A percentile compares a stretch with the other conserved stretches of the same genome.
These are phyloP conservation scores for Ceratocystis albifundus DNA, from an alignment of 2,329 filamentous ascomycete genomes.

Conservation along the genomic window DNA sequence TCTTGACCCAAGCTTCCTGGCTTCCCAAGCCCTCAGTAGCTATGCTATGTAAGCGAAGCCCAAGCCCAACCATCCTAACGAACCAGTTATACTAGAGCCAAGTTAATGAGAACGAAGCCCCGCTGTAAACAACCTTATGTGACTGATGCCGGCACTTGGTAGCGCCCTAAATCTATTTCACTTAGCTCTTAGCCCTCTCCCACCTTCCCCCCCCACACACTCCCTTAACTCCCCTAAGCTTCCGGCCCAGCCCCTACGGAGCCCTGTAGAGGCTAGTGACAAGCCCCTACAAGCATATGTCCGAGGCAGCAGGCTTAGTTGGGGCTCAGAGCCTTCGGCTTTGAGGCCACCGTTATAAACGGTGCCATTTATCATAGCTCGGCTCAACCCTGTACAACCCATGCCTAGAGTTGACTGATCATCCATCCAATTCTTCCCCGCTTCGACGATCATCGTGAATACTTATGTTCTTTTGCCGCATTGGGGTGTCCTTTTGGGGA, in stretches of 20 bases:
- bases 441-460: conserved; percentile 2
- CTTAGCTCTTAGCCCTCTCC: background rate
- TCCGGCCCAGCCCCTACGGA: background rate
- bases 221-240: background rate
- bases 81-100: background rate
- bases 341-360: background rate
- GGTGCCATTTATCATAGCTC: background rate
- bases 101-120: background rate
- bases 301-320: no score
- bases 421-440: conserved; percentile 3
- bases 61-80: background rate
- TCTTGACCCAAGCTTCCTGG: conserved; percentile 4
- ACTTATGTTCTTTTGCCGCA: background rate
- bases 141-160: background rate
- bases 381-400: background rate
- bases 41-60: background rate
- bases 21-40: background rate
- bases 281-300: no score
- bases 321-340: background rate
- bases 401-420: background rate
- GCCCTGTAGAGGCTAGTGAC: background rate
- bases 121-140: conserved; percentile 5
- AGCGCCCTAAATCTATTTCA: background rate
- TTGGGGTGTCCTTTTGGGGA: background rate
- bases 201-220: no score